These are phyloP conservation scores for Aspergillus sclerotialis DNA, from an alignment of 2,329 filamentous ascomycete species.

Conservation along the genomic window DNA sequence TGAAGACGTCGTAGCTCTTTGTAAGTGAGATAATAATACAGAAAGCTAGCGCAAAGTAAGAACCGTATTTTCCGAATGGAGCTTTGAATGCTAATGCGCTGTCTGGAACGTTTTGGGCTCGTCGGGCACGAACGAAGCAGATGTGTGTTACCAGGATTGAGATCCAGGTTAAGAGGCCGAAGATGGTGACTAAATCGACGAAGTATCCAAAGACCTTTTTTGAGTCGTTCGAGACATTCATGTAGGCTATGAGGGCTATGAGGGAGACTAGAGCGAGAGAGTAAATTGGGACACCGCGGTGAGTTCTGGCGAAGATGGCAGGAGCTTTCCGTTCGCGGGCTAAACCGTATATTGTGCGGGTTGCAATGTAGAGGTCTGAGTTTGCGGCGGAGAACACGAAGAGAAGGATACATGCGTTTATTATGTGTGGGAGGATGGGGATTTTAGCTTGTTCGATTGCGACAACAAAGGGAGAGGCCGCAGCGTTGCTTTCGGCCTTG, in stretches of 20 bases:
- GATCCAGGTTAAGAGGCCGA: constrained; percentile 61
- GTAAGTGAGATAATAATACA: constrained; percentile 69
- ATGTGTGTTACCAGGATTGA: constrained; percentile 63
- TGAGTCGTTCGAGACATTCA: constrained; percentile 55
- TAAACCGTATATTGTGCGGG: constrained; percentile 65
- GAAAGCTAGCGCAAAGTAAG: constrained; percentile 60
- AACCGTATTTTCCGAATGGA: constrained; percentile 65
- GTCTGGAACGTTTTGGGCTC: constrained; percentile 53
- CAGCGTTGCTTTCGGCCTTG: constrained; percentile 40
- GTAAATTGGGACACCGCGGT: constrained; percentile 65
- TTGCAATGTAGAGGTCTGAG: constrained; percentile 70
- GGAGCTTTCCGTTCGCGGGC: constrained; percentile 67
- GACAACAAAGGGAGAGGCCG: constrained; percentile 68
- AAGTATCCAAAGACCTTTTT: constrained; percentile 57
- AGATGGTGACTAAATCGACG: constrained; percentile 61
- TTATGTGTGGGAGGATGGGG: constrained; percentile 54
- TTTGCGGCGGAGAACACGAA: constrained; percentile 74
- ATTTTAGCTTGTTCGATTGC: constrained; percentile 62
- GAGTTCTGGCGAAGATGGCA: constrained; percentile 62
- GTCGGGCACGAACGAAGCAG: constrained; percentile 56
- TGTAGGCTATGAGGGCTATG: constrained; percentile 62
- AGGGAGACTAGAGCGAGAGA: constrained; percentile 55
- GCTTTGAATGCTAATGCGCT: constrained; percentile 57
- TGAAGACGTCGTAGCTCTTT: constrained; percentile 75
- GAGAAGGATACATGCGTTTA: constrained; percentile 67